Evolutionary conservation across 495 filamentous ascomycete species (phyloP).

Genomic region (Corynascus novoguineensis): DNA sequence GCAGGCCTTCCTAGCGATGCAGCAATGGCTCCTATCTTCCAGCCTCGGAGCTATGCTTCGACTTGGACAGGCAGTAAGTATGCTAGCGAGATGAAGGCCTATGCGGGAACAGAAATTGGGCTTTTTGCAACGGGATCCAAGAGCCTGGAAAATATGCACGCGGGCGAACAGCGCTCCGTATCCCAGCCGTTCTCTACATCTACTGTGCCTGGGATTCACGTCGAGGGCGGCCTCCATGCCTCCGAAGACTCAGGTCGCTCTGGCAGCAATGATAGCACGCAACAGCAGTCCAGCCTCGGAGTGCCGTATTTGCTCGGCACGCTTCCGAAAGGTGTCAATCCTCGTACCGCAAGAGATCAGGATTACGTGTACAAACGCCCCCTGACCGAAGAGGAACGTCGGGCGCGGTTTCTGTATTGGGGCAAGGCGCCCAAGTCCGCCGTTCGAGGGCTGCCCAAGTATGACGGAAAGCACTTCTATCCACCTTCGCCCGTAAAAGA

Average conservation of each 20-base stretch:
- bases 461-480: slow-evolving; percentile 54
- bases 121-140: background rate
- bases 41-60: slow-evolving; percentile 24
- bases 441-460: slow-evolving; percentile 47
- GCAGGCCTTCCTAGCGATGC: slow-evolving; percentile 22
- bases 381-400: slow-evolving; percentile 45
- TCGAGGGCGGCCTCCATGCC: background rate
- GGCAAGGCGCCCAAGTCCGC: slow-evolving; percentile 39
- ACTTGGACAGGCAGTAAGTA: slow-evolving; percentile 11
- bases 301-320: slow-evolving; percentile 43
- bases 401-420: slow-evolving; percentile 48
- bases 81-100: slow-evolving; percentile 10
- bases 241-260: background rate
- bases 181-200: slow-evolving; percentile 3
- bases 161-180: slow-evolving; percentile 3
- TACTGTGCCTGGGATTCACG: background rate
- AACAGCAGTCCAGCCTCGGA: slow-evolving; percentile 14
- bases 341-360: slow-evolving; percentile 26
- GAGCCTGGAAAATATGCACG: background rate
- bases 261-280: slow-evolving; percentile 5
- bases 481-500: slow-evolving; percentile 46
- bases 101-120: slow-evolving; percentile 14
- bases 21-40: slow-evolving; percentile 28
- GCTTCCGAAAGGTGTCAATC: slow-evolving; percentile 34
- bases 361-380: slow-evolving; percentile 46